A percentile compares a stretch with the other conserved stretches of the same genome.
Conservation (phyloP, 2,329 filamentous ascomycete genomes). For the Simplicillium aogashimaense region DNA sequence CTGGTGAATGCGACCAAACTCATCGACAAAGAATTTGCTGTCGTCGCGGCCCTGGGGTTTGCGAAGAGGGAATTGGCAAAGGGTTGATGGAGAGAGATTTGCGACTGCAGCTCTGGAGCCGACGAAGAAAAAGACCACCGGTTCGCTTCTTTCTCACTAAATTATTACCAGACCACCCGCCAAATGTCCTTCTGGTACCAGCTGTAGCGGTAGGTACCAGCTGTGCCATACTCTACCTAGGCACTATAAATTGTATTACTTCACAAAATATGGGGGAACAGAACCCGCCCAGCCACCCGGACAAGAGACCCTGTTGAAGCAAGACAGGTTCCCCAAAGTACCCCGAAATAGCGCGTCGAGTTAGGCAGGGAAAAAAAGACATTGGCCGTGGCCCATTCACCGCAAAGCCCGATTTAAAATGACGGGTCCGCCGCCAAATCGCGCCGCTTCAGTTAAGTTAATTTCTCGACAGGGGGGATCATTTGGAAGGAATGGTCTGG, state of each 20-base stretch:
- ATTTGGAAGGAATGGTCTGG: too few species aligned
- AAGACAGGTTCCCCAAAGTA: too few species aligned
- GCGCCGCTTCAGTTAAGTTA: not conserved
- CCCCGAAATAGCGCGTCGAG: not conserved
- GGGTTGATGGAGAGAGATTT: constrained; percentile 1
- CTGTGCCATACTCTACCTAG: not conserved
- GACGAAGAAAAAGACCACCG: too few species aligned
- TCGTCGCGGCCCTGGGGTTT: not conserved
- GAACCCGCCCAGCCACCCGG: too few species aligned
- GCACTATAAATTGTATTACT: too few species aligned
- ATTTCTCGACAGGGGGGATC: too few species aligned
- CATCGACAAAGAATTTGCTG: constrained; percentile 14
- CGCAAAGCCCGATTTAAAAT: not conserved
- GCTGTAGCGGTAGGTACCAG: too few species aligned
- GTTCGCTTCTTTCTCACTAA: not conserved
- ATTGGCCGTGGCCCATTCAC: not conserved
- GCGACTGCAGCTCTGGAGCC: constrained; percentile 1
- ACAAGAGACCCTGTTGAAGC: too few species aligned
- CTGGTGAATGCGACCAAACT: constrained; percentile 18
- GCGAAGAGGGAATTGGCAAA: constrained; percentile 4
- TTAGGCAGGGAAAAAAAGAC: not conserved
- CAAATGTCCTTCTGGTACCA: too few species aligned
- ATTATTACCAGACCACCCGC: not conserved
- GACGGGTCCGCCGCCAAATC: not conserved
- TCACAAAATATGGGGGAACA: too few species aligned